phyloP scores from a whole-genome alignment of 106 monocot genomes.

The Amphibolis antarctica region DNA sequence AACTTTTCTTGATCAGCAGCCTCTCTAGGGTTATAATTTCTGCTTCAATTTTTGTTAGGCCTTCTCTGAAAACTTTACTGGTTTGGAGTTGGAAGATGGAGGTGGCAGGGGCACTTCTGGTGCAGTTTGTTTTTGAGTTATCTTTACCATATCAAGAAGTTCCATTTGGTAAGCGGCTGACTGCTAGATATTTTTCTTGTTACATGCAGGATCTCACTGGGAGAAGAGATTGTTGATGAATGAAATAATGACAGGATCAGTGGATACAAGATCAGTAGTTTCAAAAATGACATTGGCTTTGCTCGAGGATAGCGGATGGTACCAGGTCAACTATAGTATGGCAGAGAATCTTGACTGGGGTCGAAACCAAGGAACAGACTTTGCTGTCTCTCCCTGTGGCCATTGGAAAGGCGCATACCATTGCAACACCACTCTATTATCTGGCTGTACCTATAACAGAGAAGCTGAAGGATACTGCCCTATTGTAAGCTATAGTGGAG shows the following conservation, averaged over 20 bases:
- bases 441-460: conserved; percentile 97
- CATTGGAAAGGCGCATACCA: conserved; percentile 89
- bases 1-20: background rate
- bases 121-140: conserved; percentile 10
- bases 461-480: conserved; percentile 99
- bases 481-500: conserved; percentile 80
- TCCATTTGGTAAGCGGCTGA: background rate
- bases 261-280: conserved; percentile 97
- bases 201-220: conserved; percentile 79
- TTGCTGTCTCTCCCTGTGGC: conserved; percentile 73
- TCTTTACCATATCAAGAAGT: background rate
- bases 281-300: conserved; percentile 98
- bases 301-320: conserved; percentile 98
- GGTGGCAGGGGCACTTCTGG: conserved; percentile 96
- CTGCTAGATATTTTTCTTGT: background rate
- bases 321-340: conserved; percentile 95
- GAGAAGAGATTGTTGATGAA: conserved; percentile 98
- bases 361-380: conserved; percentile 88
- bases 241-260: conserved; percentile 99
- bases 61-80: conserved; percentile 91
- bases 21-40: background rate
- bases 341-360: conserved; percentile 93
- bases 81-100: conserved; percentile 97
- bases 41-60: conserved; percentile 34
- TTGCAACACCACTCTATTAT: conserved; percentile 87